phyloP scores from a whole-genome alignment of 345 rosid genomes.

The Hibiscus mutabilis region DNA sequence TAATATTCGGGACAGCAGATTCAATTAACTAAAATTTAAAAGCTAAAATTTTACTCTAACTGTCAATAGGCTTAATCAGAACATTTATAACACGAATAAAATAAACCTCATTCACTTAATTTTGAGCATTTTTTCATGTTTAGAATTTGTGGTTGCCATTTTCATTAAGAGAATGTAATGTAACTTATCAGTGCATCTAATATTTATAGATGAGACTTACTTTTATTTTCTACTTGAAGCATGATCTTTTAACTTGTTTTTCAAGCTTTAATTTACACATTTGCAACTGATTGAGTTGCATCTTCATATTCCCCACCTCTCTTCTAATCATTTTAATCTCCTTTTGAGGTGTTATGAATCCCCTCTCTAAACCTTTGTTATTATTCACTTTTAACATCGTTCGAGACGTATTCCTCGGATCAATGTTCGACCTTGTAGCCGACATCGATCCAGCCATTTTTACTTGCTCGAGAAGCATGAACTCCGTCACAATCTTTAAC shows the following conservation, averaged over 20 bases:
- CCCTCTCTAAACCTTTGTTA: conserved; percentile 14
- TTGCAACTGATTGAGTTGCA: conserved; percentile 41
- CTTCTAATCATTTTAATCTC: conserved; percentile 43
- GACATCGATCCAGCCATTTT: conserved; percentile 31
- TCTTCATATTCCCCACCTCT: conserved; percentile 46
- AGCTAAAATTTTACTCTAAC: neutral
- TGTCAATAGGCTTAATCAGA: neutral
- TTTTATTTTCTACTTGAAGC: neutral
- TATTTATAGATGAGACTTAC: neutral
- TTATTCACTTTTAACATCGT: conserved; percentile 18
- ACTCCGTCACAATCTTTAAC: conserved; percentile 16
- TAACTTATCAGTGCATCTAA: no score
- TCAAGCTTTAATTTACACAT: conserved; percentile 42
- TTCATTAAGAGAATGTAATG: no score
- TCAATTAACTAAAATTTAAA: neutral
- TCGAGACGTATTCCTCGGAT: conserved; percentile 27
- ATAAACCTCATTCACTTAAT: no score
- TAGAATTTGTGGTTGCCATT: no score
- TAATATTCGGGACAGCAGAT: neutral
- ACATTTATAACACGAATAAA: no score
- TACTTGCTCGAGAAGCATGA: conserved; percentile 45
- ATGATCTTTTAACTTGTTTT: conserved; percentile 27
- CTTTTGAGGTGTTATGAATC: conserved; percentile 11
- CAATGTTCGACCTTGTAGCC: conserved; percentile 6
- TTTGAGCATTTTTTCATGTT: no score